Base-by-base conservation (phyloP, 441 rosid genomes). In the Euphorbia corollata region DNA sequence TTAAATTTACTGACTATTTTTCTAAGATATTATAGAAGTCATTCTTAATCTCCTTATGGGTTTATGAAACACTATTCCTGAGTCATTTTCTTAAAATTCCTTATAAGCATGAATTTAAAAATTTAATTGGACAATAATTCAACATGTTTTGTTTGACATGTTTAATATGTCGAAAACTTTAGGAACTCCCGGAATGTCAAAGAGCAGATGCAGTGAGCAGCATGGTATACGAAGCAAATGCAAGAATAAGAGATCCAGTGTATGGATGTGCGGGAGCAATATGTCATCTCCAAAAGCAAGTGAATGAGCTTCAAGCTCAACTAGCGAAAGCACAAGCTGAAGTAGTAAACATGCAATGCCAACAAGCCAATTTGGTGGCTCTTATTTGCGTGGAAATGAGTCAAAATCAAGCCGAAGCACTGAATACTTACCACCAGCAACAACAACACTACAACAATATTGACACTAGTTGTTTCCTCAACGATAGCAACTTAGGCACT, bases 121-220 rank as follows among this genome's bases (percentile, higher is more conserved):
- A n/a, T 27, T 1, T 27, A 27, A 1, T 27, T 27, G 32, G 32
- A 27, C n/a, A n/a, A n/a, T 27, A 27, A 27, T 4, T 1, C 32
- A 27, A 4, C 32, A 27, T 27, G 32, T 1, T 27, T 27, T 27
- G 32, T 27, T 27, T 27, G 32, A 27, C 32, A 27, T 38, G 6
- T 5, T 38, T 2, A 38, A 0, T 38, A 1, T 38, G 11, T 18
- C 23, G 34, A 13, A 36, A 32, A 12, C 19, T 48, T 24, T 83
- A 87, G 90, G 90, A 87, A 16, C 74, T 87, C 0, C 90, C 93
- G 0, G 88, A 87, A 69, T 38, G 70, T 13, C 85, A 81, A 59
- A 81, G 93, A 66, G 83, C 83, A 4, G 92, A 87, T 43, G 90
- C 90, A 9, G 90, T 81, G 18, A 84, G 80, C 79, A 84, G 92